A percentile compares a stretch with the other conserved stretches of the same genome.
These are phyloP conservation scores for Halophytophthora polymorphica DNA, from an alignment of 352 stramenopile species.

Conservation along the genomic window DNA sequence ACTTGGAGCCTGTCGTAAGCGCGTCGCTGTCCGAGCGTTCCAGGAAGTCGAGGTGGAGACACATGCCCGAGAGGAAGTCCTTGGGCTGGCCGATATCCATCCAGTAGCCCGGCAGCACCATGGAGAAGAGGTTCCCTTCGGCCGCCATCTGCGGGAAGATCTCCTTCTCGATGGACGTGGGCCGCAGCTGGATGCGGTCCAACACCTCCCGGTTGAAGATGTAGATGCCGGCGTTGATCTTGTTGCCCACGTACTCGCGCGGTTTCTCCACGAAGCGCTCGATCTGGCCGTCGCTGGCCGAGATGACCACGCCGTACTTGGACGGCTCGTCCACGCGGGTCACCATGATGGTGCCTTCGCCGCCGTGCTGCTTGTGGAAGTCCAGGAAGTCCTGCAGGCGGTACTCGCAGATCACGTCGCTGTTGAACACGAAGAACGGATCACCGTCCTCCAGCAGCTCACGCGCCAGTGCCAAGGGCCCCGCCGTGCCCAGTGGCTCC, in stretches of 20 bases:
- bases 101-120: slow-evolving; percentile 87
- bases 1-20: slow-evolving; percentile 63
- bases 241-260: slow-evolving; percentile 86
- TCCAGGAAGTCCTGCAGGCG: slow-evolving; percentile 69
- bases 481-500: slow-evolving; percentile 79
- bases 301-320: slow-evolving; percentile 89
- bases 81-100: slow-evolving; percentile 91
- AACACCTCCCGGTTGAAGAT: slow-evolving; percentile 88
- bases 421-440: slow-evolving; percentile 91
- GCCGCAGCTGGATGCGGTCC: slow-evolving; percentile 81
- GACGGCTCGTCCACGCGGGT: slow-evolving; percentile 86
- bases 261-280: slow-evolving; percentile 90
- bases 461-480: slow-evolving; percentile 74
- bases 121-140: slow-evolving; percentile 83
- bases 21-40: slow-evolving; percentile 37
- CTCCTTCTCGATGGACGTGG: slow-evolving; percentile 91
- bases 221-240: slow-evolving; percentile 91
- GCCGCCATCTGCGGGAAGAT: slow-evolving; percentile 89
- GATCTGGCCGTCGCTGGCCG: slow-evolving; percentile 73
- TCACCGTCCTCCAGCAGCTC: slow-evolving; percentile 83
- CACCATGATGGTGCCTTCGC: slow-evolving; percentile 81
- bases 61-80: slow-evolving; percentile 87
- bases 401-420: slow-evolving; percentile 88
- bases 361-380: slow-evolving; percentile 77
- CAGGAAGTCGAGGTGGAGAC: slow-evolving; percentile 78